Base-by-base conservation (phyloP, 805 yeast species). In the Yarrowia divulgata region DNA sequence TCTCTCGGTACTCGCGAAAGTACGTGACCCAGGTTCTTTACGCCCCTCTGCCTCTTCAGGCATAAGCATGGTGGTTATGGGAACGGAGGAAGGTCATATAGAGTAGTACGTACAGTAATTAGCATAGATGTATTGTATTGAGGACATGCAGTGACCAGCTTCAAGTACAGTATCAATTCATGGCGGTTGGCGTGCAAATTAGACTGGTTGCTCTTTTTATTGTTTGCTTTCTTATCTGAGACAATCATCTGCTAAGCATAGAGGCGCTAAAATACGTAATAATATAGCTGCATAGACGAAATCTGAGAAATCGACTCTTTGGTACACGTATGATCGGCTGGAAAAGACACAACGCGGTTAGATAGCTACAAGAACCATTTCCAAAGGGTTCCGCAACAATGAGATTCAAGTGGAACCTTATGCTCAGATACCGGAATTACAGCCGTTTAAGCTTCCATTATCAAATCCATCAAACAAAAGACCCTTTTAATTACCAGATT, bases 11-110 rank as follows among this genome's bases (percentile, higher is more conserved):
- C 80, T 89, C 91, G 78, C 84, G 93, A 71, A 93, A 93, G 80
- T 93, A 93, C 77, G 95, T 89, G 29, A 93, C 98, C 0, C 98
- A 93, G 79, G 90, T 93, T 40, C 82, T 93, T 71, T 93, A 93
- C 78, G 97, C 97, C 32, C 98, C 98, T 13, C 78, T 90, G 68
- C 91, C 87, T 72, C 80, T 63, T 16, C 57, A 63, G 68, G 57
- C 45, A 5, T 60, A 34, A 16, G 50, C n/a, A 14, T 16, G 34
- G n/a, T 16, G 19, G 45, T 23, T 4, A 23, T 23, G 29, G 29
- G 29, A 23, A 23, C 29, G 32, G 8, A 29, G 23, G 35, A 6
- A 48, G 37, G 19, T 23, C 12, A 39, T 35, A 49, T 5, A 54
- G 52, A 54, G 45, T 18, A 50, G 57, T 13, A 52, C 29, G 46